Base-by-base conservation (phyloP, 768 basidiomycete genomes). In the Tricholoma hemisulphureum region DNA sequence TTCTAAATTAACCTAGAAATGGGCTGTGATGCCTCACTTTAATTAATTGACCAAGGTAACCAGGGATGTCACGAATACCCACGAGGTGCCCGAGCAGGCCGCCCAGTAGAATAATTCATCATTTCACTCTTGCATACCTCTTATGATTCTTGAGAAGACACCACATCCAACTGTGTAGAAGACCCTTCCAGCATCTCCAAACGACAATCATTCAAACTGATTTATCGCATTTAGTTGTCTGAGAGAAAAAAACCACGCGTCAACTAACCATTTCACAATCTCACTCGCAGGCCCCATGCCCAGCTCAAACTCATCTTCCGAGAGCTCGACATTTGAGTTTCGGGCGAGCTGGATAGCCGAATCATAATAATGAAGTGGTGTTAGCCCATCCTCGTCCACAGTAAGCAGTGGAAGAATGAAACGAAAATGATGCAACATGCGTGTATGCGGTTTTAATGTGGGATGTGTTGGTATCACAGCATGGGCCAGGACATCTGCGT, bases 361-460 rank as follows among this genome's bases (percentile, higher is more conserved):
- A 64, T 92, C 90, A 65, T 89, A 92, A 63, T 87, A 87, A 69
- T 91, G 87, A 55, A 92, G 69, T 0, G 83, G 77, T 13, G 89
- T 83, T 48, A 89, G 70, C n/a, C 85, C 85, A 45, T 85, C 80
- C 26, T 84, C 83, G 58, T 88, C 84, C 56, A 67, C 74, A 39
- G 70, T 77, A 56, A 77, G 84, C 56, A 93, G 77, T 0, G 89
- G 89, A 3, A 82, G 71, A 32, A 93, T 80, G 72, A 88, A 90
- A 41, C 90, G 85, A 66, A 91, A 89, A 68, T 92, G 89, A 69
- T 89, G 85, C 49, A 88, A 76, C 87, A 92, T 87, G 61, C 89
- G 85, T 4, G 80, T 79, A 68, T 89, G 86, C 2, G 90, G 89
- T 61, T 87, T 86, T 64, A 88, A 70, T 16, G 73, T 64, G 11